A percentile compares a stretch with the other conserved stretches of the same genome.
Conservation (phyloP, 495 filamentous ascomycete genomes). For the Neurospora pannonica region DNA sequence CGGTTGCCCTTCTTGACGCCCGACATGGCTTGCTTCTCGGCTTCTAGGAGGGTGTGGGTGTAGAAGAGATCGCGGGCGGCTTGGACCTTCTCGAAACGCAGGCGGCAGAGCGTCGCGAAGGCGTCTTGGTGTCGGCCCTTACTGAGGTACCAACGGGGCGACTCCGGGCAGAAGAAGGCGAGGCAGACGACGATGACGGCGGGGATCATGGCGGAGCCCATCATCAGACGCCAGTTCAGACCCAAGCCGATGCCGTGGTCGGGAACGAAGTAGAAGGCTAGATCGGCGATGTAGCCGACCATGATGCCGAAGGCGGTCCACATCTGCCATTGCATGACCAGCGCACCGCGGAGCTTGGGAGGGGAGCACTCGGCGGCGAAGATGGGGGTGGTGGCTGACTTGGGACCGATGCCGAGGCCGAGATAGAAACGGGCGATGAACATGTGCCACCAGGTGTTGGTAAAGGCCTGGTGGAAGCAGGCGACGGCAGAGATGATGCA, state of each 20-base stretch:
- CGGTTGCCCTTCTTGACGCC: conserved; percentile 45
- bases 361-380: conserved; percentile 73
- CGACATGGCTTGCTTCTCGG: conserved; percentile 50
- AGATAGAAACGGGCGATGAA: conserved; percentile 63
- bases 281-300: conserved; percentile 61
- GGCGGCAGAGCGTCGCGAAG: conserved; percentile 53
- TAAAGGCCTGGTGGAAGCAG: conserved; percentile 70
- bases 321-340: conserved; percentile 67
- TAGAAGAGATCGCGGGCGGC: conserved; percentile 78
- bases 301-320: conserved; percentile 83
- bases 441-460: conserved; percentile 65
- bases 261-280: conserved; percentile 60
- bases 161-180: conserved; percentile 68
- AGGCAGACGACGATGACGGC: conserved; percentile 59
- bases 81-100: conserved; percentile 63
- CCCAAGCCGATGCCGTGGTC: conserved; percentile 46
- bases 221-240: conserved; percentile 77
- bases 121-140: conserved; percentile 57
- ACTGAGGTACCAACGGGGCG: conserved; percentile 64
- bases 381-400: conserved; percentile 65
- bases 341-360: conserved; percentile 63
- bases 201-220: conserved; percentile 68
- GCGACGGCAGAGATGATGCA: conserved; percentile 52
- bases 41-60: conserved; percentile 62
- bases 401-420: conserved; percentile 72